phyloP scores from a whole-genome alignment of 352 stramenopile species.

The Phytophthora litchii region DNA sequence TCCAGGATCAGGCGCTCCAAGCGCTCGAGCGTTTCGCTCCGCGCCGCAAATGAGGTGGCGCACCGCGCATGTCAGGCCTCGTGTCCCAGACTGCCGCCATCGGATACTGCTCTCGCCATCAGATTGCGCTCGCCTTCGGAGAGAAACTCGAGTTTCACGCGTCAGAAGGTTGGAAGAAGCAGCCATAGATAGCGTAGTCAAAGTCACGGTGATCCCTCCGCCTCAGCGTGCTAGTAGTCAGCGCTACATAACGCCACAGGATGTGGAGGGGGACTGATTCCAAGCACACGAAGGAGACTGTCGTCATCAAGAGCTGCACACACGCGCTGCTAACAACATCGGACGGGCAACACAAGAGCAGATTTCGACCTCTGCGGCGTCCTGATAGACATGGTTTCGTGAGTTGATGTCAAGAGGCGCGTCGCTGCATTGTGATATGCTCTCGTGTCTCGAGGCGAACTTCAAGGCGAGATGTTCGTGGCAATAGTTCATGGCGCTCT shows the following conservation, averaged over 20 bases:
- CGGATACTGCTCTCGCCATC: no score
- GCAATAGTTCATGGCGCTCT: background rate
- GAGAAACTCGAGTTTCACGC: no score
- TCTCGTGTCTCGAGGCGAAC: background rate
- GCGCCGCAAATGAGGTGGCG: slow-evolving; percentile 10
- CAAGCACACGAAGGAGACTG: background rate
- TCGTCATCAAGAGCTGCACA: background rate
- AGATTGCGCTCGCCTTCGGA: no score
- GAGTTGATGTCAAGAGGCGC: background rate
- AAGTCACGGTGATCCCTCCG: background rate
- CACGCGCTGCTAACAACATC: background rate
- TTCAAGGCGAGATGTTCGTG: background rate
- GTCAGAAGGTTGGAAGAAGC: background rate
- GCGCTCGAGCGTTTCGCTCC: slow-evolving; percentile 10
- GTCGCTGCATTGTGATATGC: slow-evolving; percentile 1
- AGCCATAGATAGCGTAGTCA: background rate
- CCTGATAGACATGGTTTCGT: background rate
- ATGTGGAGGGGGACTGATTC: background rate
- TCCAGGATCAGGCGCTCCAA: slow-evolving; percentile 4
- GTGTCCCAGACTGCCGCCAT: slow-evolving; percentile 5
- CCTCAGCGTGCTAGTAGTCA: background rate
- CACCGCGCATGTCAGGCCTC: slow-evolving; percentile 1
- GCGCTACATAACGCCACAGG: slow-evolving; percentile 4
- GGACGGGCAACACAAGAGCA: no score
- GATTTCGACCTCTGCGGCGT: no score